Percentiles rank a stretch among this genome's conserved stretches.
Conservation (phyloP, 805 yeast genomes). For the Debaryomyces prosopidis region DNA sequence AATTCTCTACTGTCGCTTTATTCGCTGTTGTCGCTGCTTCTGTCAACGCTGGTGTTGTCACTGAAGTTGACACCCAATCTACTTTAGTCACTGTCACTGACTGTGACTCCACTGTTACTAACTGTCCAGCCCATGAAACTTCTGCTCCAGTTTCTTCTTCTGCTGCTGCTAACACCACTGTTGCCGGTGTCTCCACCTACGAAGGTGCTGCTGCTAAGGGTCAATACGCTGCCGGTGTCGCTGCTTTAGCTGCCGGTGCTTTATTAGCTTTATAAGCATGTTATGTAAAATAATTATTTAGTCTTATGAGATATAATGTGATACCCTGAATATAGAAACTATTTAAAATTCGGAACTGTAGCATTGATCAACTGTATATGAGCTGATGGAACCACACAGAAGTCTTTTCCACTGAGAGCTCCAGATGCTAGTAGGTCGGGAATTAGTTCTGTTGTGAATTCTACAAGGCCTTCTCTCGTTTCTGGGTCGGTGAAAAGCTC, state of each 20-base stretch:
- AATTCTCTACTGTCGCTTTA: constrained; percentile 40
- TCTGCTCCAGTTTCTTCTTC: constrained; percentile 13
- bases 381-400: neutral
- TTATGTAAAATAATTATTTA: constrained; percentile 1
- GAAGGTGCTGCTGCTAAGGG: constrained; percentile 32
- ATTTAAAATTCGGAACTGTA: neutral
- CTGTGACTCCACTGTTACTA: constrained; percentile 41
- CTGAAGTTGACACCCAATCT: constrained; percentile 30
- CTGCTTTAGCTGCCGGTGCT: constrained; percentile 51
- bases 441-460: constrained; percentile 23
- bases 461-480: constrained; percentile 26
- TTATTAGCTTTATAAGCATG: constrained; percentile 57
- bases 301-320: neutral
- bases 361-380: neutral
- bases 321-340: neutral
- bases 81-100: constrained; percentile 44
- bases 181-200: constrained; percentile 38
- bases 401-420: constrained; percentile 2
- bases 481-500: constrained; percentile 27
- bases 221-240: constrained; percentile 45
- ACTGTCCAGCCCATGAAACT: constrained; percentile 39
- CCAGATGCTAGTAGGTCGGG: constrained; percentile 18
- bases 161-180: constrained; percentile 22
- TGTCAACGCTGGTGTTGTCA: constrained; percentile 26
- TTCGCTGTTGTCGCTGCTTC: constrained; percentile 35